Base-by-base conservation (phyloP, 257 asterid genomes). In the Scutellaria baicalensis region DNA sequence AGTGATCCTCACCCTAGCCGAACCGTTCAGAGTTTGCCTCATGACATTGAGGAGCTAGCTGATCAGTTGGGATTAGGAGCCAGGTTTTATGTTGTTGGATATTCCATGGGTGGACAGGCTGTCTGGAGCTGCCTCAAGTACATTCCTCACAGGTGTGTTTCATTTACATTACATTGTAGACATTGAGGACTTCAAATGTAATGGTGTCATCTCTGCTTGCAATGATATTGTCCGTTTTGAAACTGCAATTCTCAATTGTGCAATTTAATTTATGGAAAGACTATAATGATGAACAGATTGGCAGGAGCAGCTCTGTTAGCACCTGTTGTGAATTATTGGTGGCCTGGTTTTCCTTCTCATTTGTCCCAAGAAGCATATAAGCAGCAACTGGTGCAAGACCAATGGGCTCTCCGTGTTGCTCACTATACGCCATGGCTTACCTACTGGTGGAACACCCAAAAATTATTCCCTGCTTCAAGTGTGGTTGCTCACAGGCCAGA, bases 391-490 rank as follows among this genome's bases (percentile, higher is more conserved):
- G 31, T 73, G 10, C 91, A 64, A 77, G 96, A 93, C 67, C 95
- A 79, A 35, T 91, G 97, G 99, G 84, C 91, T 59, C 43, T 87
- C 44, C 91, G 96, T 64, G 90, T 93, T 57, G 81, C 89, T 75
- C 96, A 89, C 59, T 68, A 89, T 69, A 12, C 77, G 57, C 96
- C 99, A 3, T 91, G 96, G 99, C 93, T 93, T 70, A 83, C 82
- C 49, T 73, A 84, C 78, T 93, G 89, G 97, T 93, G 99, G 99
- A 91, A 86, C 82, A 83, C 96, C 55, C 99, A 91, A 76, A 89
- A 84, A n/a, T 57, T 83, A 3, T 91, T 93, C 78, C 92, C 97
- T n/a, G 31, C 60, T 45, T 40, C 45, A 3, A 70, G 86, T 71
- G 82, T 81, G 59, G 47, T 87, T 20, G 73, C 74, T 75, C 14